Base-by-base conservation (phyloP, 768 basidiomycete species). In the Pholiota molesta region DNA sequence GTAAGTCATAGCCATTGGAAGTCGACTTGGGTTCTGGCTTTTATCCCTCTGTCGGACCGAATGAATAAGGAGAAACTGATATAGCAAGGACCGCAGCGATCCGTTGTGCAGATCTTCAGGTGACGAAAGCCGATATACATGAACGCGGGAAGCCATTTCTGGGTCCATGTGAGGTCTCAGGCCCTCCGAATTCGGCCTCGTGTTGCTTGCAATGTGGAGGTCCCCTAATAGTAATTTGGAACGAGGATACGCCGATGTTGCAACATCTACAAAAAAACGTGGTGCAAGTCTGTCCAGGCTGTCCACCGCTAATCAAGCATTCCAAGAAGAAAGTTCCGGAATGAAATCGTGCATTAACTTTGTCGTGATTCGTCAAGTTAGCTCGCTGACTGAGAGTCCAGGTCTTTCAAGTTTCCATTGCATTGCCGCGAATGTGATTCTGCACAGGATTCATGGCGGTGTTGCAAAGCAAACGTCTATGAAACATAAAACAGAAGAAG, bases 61-160 rank as follows among this genome's bases (percentile, higher is more conserved):
- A 55, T 45, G 47, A 53, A 56, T 55, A 55, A 42, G 59, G 58
- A 54, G 59, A 55, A 58, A 63, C 59, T 57, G 62, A 65, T 65
- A 61, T 62, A 35, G 55, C 57, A 57, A 62, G 66, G 67, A 67
- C 67, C 67, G 56, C 56, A 62, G 61, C 62, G 40, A 60, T 62
- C 53, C 61, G 60, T 44, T 57, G 57, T 57, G 57, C 35, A 60
- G 60, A 59, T 67, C 59, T 45, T 31, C 39, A 64, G 59, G 62
- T 61, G 59, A 56, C 61, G 56, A 55, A 57, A 23, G 55, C 52
- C 57, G 59, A 61, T 64, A 60, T 60, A 57, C 61, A 69, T 64
- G 64, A 69, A 59, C 56, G 42, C 56, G 31, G 63, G 63, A 64
- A 62, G 63, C 49, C 58, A 58, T 59, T 35, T 44, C 62, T 26